A percentile compares a stretch with the other conserved stretches of the same genome.
These are phyloP conservation scores for Calonectria naviculata DNA, from an alignment of 2,329 filamentous ascomycete species.

Conservation along the genomic window DNA sequence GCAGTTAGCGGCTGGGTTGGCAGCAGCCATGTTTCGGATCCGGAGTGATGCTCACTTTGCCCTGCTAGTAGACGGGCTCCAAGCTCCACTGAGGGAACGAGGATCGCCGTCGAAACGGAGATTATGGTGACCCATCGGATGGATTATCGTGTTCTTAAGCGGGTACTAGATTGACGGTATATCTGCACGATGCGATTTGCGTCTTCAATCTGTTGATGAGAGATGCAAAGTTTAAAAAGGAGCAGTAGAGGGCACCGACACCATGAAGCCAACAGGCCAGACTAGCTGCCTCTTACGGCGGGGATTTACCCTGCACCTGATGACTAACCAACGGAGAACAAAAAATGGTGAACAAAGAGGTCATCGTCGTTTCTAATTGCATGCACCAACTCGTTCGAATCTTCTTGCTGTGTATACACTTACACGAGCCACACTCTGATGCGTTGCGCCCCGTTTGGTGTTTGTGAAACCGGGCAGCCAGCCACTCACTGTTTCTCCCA, in stretches of 20 bases:
- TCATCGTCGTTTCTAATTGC: background rate
- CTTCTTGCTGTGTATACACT: background rate
- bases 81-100: slow-evolving; percentile 46
- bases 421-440: background rate
- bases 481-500: background rate
- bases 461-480: background rate
- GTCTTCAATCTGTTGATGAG: background rate
- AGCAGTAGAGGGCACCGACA: background rate
- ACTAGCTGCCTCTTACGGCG: background rate
- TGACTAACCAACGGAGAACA: background rate
- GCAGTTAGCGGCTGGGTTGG: slow-evolving; percentile 21
- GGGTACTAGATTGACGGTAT: background rate
- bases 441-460: background rate
- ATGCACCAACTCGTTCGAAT: background rate
- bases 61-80: slow-evolving; percentile 52
- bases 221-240: background rate
- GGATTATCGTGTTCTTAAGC: background rate
- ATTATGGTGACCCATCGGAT: slow-evolving; percentile 45
- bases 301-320: background rate
- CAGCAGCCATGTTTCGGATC: background rate
- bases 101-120: slow-evolving; percentile 49
- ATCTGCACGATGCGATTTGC: background rate
- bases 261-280: background rate
- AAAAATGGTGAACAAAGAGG: background rate
- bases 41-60: slow-evolving; percentile 47